These are phyloP conservation scores for Lunasporangiospora selenospora DNA, from an alignment of 192 early-diverging fungal genomes.

Conservation along the genomic window DNA sequence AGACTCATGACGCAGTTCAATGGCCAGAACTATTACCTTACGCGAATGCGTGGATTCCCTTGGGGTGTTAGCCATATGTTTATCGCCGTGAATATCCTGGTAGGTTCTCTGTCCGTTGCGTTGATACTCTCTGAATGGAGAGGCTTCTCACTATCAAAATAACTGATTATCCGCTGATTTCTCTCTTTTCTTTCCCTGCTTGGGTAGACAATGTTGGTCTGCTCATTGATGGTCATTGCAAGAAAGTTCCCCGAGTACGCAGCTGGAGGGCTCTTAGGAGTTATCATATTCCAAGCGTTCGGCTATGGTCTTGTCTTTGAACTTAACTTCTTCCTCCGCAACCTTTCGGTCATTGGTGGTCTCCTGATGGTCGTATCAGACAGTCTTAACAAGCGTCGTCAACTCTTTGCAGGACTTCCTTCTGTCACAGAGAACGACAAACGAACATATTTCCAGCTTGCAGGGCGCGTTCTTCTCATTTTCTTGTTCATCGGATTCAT, in stretches of 20 bases:
- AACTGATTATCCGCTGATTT: too few relatives aligned
- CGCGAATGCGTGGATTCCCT: constrained; percentile 75
- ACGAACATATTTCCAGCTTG: constrained; percentile 84
- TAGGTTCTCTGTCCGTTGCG: constrained; percentile 22
- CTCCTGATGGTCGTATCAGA: constrained; percentile 91
- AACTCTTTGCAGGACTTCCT: constrained; percentile 88
- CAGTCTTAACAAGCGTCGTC: constrained; percentile 59
- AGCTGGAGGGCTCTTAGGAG: constrained; percentile 75
- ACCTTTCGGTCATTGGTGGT: constrained; percentile 86
- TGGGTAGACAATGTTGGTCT: constrained; percentile 72
- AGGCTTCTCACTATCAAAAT: too few relatives aligned
- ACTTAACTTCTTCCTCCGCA: constrained; percentile 82
- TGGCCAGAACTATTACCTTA: constrained; percentile 82
- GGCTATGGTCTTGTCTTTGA: constrained; percentile 92
- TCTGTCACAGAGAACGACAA: constrained; percentile 77
- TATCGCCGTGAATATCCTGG: constrained; percentile 74
- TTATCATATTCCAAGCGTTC: constrained; percentile 84
- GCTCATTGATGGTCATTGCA: constrained; percentile 78
- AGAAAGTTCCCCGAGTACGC: constrained; percentile 78
- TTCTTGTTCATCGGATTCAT: constrained; percentile 87
- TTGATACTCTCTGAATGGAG: too few relatives aligned
- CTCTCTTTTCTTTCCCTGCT: too few relatives aligned
- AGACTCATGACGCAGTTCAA: constrained; percentile 84
- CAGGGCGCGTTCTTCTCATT: constrained; percentile 88
- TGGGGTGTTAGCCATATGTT: constrained; percentile 81